Evolutionary conservation across 768 basidiomycete genomes (phyloP), one percentile per base, ranked within the genome.

Genomic region (Russula vinacea): DNA sequence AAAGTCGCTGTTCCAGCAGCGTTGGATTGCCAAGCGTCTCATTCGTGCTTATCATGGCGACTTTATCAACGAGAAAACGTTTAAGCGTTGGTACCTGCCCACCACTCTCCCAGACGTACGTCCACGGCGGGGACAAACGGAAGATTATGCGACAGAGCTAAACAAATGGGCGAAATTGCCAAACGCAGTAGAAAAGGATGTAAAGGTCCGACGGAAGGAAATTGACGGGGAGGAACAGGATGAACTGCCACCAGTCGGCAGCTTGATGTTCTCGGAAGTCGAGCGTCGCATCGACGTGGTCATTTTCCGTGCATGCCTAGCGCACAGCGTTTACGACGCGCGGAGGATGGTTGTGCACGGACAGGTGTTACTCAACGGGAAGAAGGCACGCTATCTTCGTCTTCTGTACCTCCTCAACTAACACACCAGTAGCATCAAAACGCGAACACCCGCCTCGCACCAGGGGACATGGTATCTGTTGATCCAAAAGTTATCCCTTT

Each of bases 1-100:
- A 39, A 75, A 79, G 49, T 86, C 90, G 0, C 81, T 98, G 42
- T 97, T 91, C 78, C 91, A 96, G 75, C 90, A 96, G 70, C 89
- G 94, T 45, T 98, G 94, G 92, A 79, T 78, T 22, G 85, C 92
- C 14, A 97, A 96, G 76, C 81, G 87, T 5, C 84, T 93, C 63
- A 83, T 93, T 37, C 87, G 95, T 61, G 95, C 86, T 5, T 98
- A 98, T 80, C 97, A 98, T 73, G 94, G 95, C 26, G 95, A 97
- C 80, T 89, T 84, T 73, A 94, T 98, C 66, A 87, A 87, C 58
- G 93, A 96, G 79, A 89, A 88, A 71, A 87, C 88, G 42, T 98
- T 98, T 83, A 94, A 94, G 73, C 85, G 89, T 62, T 94, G 93
- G 90, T 98, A 94, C 74, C 83, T 99, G 42, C 96, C 96, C 17